Percentiles rank a stretch among this genome's conserved stretches.
Evolutionary conservation across 805 yeast genomes (phyloP).

Genomic region (Brettanomyces sp.): DNA sequence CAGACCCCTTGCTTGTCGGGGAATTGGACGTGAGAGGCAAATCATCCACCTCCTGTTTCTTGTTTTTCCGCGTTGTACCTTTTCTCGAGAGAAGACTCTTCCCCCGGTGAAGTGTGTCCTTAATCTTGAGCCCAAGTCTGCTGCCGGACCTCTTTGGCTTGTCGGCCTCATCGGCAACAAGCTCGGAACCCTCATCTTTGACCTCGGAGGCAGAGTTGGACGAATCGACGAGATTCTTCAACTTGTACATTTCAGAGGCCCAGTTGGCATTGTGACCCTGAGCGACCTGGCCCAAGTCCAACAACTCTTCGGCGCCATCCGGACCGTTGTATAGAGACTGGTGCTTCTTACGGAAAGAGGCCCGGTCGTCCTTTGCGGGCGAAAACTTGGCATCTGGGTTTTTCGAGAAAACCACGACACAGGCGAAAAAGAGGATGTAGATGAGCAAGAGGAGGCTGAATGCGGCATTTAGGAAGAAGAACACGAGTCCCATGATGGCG

Average conservation of each 20-base stretch:
- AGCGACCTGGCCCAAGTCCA: conserved; percentile 77
- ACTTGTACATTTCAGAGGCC: conserved; percentile 56
- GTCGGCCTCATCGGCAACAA: neutral
- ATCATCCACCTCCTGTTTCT: neutral
- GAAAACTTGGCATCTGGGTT: conserved; percentile 85
- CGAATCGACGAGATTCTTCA: conserved; percentile 28
- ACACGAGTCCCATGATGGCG: conserved; percentile 87
- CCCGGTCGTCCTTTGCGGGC: conserved; percentile 86
- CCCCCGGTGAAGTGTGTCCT: conserved; percentile 33
- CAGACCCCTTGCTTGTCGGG: neutral
- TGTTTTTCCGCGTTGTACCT: neutral
- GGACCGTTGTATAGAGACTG: conserved; percentile 7
- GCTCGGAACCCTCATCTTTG: neutral
- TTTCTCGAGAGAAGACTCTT: conserved; percentile 25
- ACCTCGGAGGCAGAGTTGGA: conserved; percentile 6
- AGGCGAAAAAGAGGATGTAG: conserved; percentile 56
- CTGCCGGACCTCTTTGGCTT: neutral
- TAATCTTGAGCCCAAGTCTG: neutral
- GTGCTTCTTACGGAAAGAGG: conserved; percentile 59
- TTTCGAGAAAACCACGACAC: conserved; percentile 58
- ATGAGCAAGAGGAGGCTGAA: conserved; percentile 68
- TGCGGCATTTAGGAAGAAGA: conserved; percentile 83
- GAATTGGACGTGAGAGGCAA: neutral
- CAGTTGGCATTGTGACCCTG: conserved; percentile 68
- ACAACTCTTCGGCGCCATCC: conserved; percentile 38